Conservation (phyloP, 2,329 filamentous ascomycete genomes). For the Anisogramma anomala region DNA sequence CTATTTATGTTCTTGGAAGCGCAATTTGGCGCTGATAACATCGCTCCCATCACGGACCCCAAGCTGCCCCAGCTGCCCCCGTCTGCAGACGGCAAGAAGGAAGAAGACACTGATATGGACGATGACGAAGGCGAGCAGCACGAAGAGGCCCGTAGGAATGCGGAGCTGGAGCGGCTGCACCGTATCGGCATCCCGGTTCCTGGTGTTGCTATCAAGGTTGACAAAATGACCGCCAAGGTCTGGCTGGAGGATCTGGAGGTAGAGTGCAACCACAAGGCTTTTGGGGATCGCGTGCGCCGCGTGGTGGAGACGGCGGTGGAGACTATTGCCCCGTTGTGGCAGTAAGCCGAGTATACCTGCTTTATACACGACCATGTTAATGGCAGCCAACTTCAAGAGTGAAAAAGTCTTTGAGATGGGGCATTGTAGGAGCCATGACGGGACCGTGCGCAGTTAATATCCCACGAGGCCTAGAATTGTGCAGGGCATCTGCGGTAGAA, state of each 20-base stretch:
- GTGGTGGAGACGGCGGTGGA: conserved; percentile 86
- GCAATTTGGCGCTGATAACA: conserved; percentile 78
- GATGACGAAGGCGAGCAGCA: conserved; percentile 24
- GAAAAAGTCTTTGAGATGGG: no score
- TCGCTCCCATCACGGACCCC: conserved; percentile 62
- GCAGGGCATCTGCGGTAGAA: no score
- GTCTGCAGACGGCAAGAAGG: conserved; percentile 28
- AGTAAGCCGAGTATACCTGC: no score
- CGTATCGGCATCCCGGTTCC: conserved; percentile 82
- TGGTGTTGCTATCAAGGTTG: conserved; percentile 74
- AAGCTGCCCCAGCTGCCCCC: conserved; percentile 38
- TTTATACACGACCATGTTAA: no score
- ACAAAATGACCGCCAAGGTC: conserved; percentile 75
- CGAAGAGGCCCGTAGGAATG: conserved; percentile 44
- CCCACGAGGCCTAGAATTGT: no score
- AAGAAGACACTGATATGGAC: conserved; percentile 25
- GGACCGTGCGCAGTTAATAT: no score
- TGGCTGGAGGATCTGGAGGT: conserved; percentile 91
- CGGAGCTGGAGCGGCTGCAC: conserved; percentile 68
- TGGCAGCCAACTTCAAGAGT: no score
- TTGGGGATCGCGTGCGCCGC: conserved; percentile 74
- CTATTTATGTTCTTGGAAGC: conserved; percentile 95
- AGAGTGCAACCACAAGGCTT: conserved; percentile 66
- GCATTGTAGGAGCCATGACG: no score
- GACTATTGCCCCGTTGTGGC: conserved; percentile 67